phyloP scores from a whole-genome alignment of 345 rosid species.

The Euphorbia peplus region DNA sequence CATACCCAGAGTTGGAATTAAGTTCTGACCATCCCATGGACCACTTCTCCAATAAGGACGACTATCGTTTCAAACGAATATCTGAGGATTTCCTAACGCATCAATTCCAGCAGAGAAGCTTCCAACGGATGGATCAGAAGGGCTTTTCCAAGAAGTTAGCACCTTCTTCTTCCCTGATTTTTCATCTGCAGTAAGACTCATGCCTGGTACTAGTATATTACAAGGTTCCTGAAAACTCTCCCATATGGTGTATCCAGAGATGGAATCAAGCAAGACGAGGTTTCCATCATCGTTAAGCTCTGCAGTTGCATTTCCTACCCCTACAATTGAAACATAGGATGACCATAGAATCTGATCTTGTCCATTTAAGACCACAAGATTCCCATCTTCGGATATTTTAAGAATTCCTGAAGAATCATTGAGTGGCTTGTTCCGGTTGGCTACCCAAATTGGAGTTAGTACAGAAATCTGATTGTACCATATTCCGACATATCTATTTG shows the following conservation, averaged over 20 bases:
- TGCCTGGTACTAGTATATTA: slow-evolving; percentile 27
- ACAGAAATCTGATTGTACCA: slow-evolving; percentile 1
- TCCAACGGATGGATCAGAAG: slow-evolving; percentile 54
- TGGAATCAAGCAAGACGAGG: slow-evolving; percentile 34
- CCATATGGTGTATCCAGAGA: slow-evolving; percentile 39
- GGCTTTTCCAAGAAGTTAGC: slow-evolving; percentile 51
- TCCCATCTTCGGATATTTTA: slow-evolving; percentile 42
- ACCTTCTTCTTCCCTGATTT: slow-evolving; percentile 26
- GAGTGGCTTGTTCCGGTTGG: slow-evolving; percentile 13
- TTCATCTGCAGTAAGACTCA: slow-evolving; percentile 32
- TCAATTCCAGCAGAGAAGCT: slow-evolving; percentile 36
- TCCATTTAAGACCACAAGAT: slow-evolving; percentile 38
- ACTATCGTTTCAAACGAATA: slow-evolving; percentile 40
- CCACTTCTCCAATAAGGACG: slow-evolving; percentile 46
- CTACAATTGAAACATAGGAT: slow-evolving; percentile 22
- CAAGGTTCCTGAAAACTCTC: slow-evolving; percentile 53
- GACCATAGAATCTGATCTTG: slow-evolving; percentile 46
- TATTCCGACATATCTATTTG: slow-evolving; percentile 8
- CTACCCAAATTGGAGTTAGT: slow-evolving; percentile 5
- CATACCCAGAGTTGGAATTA: slow-evolving; percentile 33
- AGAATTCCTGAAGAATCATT: slow-evolving; percentile 34
- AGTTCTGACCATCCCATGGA: slow-evolving; percentile 55
- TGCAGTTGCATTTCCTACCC: slow-evolving; percentile 25
- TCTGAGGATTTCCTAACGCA: slow-evolving; percentile 29
- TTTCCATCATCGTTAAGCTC: slow-evolving; percentile 49